Evolutionary conservation across 192 early-diverging fungal species (phyloP), one percentile per base, ranked within the genome.

Genomic region (Oehlia diaphana): DNA sequence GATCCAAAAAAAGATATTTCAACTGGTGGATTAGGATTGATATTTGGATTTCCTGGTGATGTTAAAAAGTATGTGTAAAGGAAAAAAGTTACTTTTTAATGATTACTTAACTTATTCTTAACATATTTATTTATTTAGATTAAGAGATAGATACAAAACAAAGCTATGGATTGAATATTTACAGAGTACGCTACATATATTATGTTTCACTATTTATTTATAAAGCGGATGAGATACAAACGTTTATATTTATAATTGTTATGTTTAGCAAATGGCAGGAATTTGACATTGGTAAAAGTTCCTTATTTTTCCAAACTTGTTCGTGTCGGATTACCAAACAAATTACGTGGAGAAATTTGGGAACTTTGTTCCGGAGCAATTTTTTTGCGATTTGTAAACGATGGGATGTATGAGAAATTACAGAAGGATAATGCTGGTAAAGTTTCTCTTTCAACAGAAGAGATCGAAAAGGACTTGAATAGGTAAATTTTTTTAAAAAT

Each of bases 391-490:
- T 95, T 92, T 83, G 92, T 93, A 87, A 94, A 96, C 81, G 85
- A 88, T 9, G 95, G 96, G 14, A 91, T 95, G 64, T 98, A 96
- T 83, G 88, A 94, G 61, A 84, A 85, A 50, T 80, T 95, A n/a
- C 88, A 92, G 26, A 81, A 86, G 42, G 89, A 94, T 63, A 90
- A 96, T 65, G 86, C 87, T 35, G 93, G 92, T 23, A 87, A 88
- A 53, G 84, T 87, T n/a, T 95, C 94, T 0, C 86, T 95, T 19
- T 95, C 92, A 33, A 91, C 92, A 0, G 97, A 97, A 58, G 97
- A 97, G 82, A 98, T 98, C 76, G 97, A 98, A 74, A 98, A 98
- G 84, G 97, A 98, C 79, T 82, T 98, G 77, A 97, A 95, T 75
- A 88, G 93, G 88, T 89, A 66, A 33, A 19, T 78, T 23, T 10